Base-by-base conservation (phyloP, 2,329 filamentous ascomycete species). In the Dactylellina leptospora region DNA sequence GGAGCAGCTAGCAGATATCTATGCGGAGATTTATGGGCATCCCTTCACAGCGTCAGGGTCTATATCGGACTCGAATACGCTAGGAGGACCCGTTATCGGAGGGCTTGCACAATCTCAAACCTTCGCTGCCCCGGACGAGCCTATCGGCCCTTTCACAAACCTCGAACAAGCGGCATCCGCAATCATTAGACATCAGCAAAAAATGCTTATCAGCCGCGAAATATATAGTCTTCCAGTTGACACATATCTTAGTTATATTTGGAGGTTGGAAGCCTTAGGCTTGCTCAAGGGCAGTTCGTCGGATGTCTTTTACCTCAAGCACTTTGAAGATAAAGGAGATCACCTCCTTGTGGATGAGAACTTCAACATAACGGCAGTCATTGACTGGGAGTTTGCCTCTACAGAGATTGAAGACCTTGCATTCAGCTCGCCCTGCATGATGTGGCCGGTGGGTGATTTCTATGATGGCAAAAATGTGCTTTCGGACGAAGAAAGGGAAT, bases 281-380 rank as follows among this genome's bases (percentile, higher is more conserved):
- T 50, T 30, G 25, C 45, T 50, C 13, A 50, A 50, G 45, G 45
- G 4, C 22, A 30, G 25, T 50, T 50, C 45, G 45, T 28, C 22
- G 25, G 45, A 30, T 30, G 22, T 50, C 22, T 84, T 80, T 75
- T 84, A 81, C 62, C 75, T 85, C 6, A 84, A 82, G 73, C 80
- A 83, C 74, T 75, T 78, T n/a, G 80, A 83, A 62, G 82, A 84
- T 71, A 84, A 84, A 74, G 82, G 81, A 1, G 82, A 84, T 56
- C 82, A 84, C 50, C 79, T 85, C 11, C 77, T 85, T 0, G 80
- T 81, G 1, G 80, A 85, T 64, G 78, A 82, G 2, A 50, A 82
- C 5, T 82, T 78, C 66, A 81, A 82, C 62, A 80, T 85, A 30
- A 83, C 80, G 4, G 82, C 81, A 0, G 81, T 85, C 28, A 81